Evolutionary conservation across 257 asterid species (phyloP).

Genomic region (Solanum chmielewskii): DNA sequence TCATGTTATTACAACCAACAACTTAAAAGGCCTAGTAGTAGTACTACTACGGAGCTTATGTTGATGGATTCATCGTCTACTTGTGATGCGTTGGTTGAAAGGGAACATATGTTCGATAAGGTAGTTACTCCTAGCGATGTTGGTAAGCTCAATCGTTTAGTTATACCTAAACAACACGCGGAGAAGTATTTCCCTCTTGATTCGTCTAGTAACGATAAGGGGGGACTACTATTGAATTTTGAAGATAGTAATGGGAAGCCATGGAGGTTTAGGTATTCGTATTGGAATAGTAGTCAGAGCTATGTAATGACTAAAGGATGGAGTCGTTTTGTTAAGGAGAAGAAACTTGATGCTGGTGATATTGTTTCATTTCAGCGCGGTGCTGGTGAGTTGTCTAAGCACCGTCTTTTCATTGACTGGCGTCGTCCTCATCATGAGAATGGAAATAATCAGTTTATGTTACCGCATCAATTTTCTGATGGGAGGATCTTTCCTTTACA

Average conservation of each 20-base stretch:
- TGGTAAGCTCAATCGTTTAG: conserved; percentile 82
- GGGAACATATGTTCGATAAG: conserved; percentile 94
- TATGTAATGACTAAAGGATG: conserved; percentile 95
- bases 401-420: conserved; percentile 78
- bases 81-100: conserved; percentile 10
- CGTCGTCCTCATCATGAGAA: conserved; percentile 65
- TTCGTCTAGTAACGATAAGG: conserved; percentile 52
- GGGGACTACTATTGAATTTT: conserved; percentile 69
- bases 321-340: conserved; percentile 85
- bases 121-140: conserved; percentile 96
- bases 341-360: conserved; percentile 84
- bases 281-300: conserved; percentile 99
- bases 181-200: conserved; percentile 89
- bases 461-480: neutral
- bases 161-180: conserved; percentile 90
- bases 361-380: conserved; percentile 79
- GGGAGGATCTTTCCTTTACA: neutral
- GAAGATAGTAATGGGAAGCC: conserved; percentile 85
- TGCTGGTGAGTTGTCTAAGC: conserved; percentile 34
- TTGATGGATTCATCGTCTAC: neutral
- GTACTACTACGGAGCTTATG: neutral
- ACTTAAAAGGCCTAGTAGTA: neutral
- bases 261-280: conserved; percentile 85
- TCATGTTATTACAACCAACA: neutral
- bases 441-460: neutral